Evolutionary conservation across 129 eudicot genomes (phyloP).

Genomic region (Chrysanthemum lavandulifolium): DNA sequence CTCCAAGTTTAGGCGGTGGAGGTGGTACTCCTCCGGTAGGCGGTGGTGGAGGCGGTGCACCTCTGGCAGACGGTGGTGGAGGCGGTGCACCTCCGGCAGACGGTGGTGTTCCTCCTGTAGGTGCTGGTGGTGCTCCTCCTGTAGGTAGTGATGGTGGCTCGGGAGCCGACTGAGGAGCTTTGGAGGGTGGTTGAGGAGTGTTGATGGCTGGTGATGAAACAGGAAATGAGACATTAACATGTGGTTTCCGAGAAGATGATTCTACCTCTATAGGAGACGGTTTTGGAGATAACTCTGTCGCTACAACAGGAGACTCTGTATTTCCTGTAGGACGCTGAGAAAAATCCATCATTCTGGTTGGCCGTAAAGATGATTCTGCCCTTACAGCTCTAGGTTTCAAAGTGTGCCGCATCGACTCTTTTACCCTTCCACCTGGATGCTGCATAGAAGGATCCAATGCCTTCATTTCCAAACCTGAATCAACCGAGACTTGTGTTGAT

Average conservation of each 20-base stretch:
- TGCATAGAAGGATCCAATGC: constrained; percentile 26
- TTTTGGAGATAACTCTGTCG: constrained; percentile 21
- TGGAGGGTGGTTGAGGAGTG: constrained; percentile 25
- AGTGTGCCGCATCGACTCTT: constrained; percentile 27
- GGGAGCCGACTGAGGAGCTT: constrained; percentile 10
- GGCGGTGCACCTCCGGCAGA: constrained; percentile 1
- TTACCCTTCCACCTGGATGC: constrained; percentile 30
- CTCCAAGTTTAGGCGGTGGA: constrained; percentile 35
- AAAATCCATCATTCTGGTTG: constrained; percentile 20
- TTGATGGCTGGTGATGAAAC: constrained; percentile 29
- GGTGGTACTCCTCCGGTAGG: constrained; percentile 8
- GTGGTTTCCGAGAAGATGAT: neutral
- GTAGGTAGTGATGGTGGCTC: constrained; percentile 27
- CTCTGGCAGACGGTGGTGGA: constrained; percentile 1
- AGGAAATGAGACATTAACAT: constrained; percentile 14
- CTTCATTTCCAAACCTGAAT: constrained; percentile 26
- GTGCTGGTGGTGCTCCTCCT: constrained; percentile 17
- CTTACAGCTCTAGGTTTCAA: constrained; percentile 60
- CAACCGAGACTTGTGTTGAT: constrained; percentile 17
- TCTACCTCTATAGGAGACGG: constrained; percentile 16
- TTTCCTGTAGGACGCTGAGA: constrained; percentile 26
- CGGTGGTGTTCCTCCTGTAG: neutral
- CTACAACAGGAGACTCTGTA: constrained; percentile 29
- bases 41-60: constrained; percentile 35
- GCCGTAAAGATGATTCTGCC: constrained; percentile 35